These are phyloP conservation scores for Phytopythium mirpurense DNA, from an alignment of 352 stramenopile species.

Conservation along the genomic window DNA sequence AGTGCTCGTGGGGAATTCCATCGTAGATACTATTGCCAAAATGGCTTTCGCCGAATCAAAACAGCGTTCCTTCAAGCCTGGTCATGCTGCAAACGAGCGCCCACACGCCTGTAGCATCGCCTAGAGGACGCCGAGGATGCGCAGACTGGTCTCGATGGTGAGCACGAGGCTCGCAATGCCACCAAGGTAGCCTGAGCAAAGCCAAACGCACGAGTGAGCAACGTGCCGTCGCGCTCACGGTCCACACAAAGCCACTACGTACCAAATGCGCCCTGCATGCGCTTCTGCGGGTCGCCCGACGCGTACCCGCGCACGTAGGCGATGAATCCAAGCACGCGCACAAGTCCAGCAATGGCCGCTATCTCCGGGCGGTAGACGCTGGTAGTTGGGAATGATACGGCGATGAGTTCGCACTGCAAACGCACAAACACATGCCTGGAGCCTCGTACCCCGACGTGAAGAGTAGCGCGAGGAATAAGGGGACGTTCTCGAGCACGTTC, in stretches of 20 bases:
- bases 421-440: no score
- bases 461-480: slow-evolving; percentile 51
- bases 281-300: slow-evolving; percentile 56
- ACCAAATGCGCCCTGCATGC: slow-evolving; percentile 57
- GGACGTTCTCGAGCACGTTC: slow-evolving; percentile 89
- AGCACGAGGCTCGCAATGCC: slow-evolving; percentile 25
- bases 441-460: slow-evolving; percentile 44
- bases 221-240: background rate
- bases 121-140: slow-evolving; percentile 25
- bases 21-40: no score
- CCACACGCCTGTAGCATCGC: no score
- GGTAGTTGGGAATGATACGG: background rate
- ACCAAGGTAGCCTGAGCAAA: slow-evolving; percentile 46
- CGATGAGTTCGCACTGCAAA: background rate
- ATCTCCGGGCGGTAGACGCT: slow-evolving; percentile 59
- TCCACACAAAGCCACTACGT: background rate
- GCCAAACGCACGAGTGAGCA: background rate
- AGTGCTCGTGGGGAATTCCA: no score
- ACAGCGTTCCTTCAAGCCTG: no score
- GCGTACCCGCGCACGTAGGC: slow-evolving; percentile 62
- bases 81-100: no score
- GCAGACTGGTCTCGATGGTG: slow-evolving; percentile 21
- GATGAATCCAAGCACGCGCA: slow-evolving; percentile 61
- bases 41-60: no score
- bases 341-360: slow-evolving; percentile 43